A percentile compares a stretch with the other conserved stretches of the same genome.
These are phyloP conservation scores for Thyridium curvatum DNA, from an alignment of 2,329 filamentous ascomycete species.

Conservation along the genomic window DNA sequence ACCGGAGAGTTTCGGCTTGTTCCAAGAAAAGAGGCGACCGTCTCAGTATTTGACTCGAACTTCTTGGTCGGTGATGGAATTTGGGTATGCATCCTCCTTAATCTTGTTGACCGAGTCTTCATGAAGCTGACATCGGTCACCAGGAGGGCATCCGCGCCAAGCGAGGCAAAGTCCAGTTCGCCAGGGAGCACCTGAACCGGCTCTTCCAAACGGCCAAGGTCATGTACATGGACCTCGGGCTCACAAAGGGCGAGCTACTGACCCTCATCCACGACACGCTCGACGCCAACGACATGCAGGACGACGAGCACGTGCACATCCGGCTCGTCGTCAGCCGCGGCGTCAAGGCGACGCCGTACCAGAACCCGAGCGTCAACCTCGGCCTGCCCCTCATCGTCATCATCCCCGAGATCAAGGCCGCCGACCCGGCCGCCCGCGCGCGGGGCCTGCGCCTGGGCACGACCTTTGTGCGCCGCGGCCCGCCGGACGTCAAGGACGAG, in stretches of 20 bases:
- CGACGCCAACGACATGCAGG: slow-evolving; percentile 17
- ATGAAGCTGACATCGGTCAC: neutral
- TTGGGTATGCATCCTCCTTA: slow-evolving; percentile 14
- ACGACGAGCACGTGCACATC: slow-evolving; percentile 19
- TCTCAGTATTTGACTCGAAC: slow-evolving; percentile 20
- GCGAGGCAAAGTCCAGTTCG: slow-evolving; percentile 17
- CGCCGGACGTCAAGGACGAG: slow-evolving; percentile 22
- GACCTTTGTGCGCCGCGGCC: slow-evolving; percentile 20
- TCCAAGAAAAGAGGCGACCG: slow-evolving; percentile 13
- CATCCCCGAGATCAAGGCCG: slow-evolving; percentile 19
- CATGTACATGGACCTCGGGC: slow-evolving; percentile 8
- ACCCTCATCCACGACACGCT: slow-evolving; percentile 15
- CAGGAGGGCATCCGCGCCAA: slow-evolving; percentile 19
- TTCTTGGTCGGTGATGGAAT: slow-evolving; percentile 20
- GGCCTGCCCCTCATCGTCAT: slow-evolving; percentile 21
- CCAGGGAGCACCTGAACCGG: slow-evolving; percentile 17
- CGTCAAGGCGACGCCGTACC: slow-evolving; percentile 17
- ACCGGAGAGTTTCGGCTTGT: slow-evolving; percentile 14
- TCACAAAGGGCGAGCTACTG: slow-evolving; percentile 15
- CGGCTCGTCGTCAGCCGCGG: slow-evolving; percentile 20
- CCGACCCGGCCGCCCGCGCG: slow-evolving; percentile 12
- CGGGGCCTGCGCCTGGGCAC: slow-evolving; percentile 17
- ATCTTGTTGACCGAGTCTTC: no score
- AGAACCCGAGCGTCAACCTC: slow-evolving; percentile 19
- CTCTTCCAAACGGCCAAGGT: slow-evolving; percentile 19